Evolutionary conservation across 768 basidiomycete genomes (phyloP).

Genomic region (Tulasnella sp.): DNA sequence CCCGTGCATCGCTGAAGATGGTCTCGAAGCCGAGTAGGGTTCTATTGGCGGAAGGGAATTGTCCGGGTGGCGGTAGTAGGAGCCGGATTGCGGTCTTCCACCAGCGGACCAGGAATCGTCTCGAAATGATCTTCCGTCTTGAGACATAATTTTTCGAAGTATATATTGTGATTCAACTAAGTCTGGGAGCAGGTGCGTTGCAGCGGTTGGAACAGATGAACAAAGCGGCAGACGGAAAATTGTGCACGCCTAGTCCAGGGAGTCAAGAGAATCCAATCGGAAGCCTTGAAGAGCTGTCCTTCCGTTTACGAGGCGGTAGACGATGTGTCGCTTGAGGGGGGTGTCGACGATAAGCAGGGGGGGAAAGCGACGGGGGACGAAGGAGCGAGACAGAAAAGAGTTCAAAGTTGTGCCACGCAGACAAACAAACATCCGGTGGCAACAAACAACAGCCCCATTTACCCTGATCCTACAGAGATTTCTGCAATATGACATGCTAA

Average conservation of each 20-base stretch:
- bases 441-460: not conserved
- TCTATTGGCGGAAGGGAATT: not conserved
- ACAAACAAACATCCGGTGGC: not conserved
- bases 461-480: not conserved
- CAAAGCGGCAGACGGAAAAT: slow-evolving; percentile 1
- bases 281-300: not conserved
- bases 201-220: not conserved
- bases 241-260: not conserved
- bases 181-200: not conserved
- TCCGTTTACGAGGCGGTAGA: not conserved
- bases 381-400: slow-evolving; percentile 14
- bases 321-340: not conserved
- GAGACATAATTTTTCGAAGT: slow-evolving; percentile 1
- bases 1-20: not conserved
- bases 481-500: not conserved
- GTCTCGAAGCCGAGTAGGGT: not conserved
- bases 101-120: not conserved
- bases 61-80: slow-evolving; percentile 4
- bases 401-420: slow-evolving; percentile 7
- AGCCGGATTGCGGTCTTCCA: not conserved
- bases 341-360: slow-evolving; percentile 5
- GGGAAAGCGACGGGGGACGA: slow-evolving; percentile 2
- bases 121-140: slow-evolving; percentile 5
- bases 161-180: not conserved
- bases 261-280: not conserved